Evolutionary conservation across 176 grass and related monocot genomes (phyloP).

Genomic region (Luzula sylvatica): DNA sequence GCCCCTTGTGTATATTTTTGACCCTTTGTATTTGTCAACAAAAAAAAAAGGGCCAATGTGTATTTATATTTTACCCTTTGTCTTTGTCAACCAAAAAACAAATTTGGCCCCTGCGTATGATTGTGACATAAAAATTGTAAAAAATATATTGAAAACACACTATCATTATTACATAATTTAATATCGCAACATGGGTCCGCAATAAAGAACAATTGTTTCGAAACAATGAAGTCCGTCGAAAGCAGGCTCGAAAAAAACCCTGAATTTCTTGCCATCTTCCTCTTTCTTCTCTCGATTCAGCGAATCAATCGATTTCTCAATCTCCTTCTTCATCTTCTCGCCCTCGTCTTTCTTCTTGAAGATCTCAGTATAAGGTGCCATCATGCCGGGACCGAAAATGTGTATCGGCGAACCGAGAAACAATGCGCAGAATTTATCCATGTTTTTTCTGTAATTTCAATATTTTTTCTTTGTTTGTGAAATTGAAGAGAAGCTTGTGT

Average conservation of each 20-base stretch:
- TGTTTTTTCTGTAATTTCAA: background rate
- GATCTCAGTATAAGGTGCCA: background rate
- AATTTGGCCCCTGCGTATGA: no score
- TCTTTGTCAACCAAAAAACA: no score
- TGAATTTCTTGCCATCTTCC: background rate
- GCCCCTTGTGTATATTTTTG: no score
- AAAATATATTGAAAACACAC: no score
- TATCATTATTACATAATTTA: no score
- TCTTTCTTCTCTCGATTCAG: background rate
- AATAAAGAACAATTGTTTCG: slow-evolving; percentile 7
- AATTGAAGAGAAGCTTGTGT: background rate
- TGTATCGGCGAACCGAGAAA: slow-evolving; percentile 25
- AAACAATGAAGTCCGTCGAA: slow-evolving; percentile 18
- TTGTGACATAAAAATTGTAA: no score
- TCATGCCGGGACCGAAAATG: slow-evolving; percentile 30
- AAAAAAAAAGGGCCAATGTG: no score
- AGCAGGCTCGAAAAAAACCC: slow-evolving; percentile 2
- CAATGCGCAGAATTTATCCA: slow-evolving; percentile 32
- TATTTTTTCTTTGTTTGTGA: background rate
- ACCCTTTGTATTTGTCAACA: no score
- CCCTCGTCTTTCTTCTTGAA: background rate
- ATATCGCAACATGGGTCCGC: no score
- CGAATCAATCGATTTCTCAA: background rate
- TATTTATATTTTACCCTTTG: no score
- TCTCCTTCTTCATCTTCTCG: background rate